These are phyloP conservation scores for Phytophthora sojae DNA, from an alignment of 352 stramenopile genomes.

Conservation along the genomic window DNA sequence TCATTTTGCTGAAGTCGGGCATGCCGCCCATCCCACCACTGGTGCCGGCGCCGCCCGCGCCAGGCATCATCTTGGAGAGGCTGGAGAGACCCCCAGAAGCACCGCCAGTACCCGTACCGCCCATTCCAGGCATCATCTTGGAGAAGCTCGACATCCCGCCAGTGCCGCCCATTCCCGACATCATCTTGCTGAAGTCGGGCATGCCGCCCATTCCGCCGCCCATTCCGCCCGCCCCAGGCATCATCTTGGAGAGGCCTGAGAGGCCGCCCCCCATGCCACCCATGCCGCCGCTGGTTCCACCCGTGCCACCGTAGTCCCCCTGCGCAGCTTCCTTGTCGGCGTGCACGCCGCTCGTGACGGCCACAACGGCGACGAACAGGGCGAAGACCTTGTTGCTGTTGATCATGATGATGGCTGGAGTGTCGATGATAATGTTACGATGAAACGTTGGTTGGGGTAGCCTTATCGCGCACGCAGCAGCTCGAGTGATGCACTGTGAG, in stretches of 20 bases:
- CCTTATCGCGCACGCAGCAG: background rate
- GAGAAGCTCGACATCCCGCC: background rate
- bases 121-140: slow-evolving; percentile 6
- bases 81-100: background rate
- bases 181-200: slow-evolving; percentile 3
- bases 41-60: background rate
- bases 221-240: background rate
- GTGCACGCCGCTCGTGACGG: background rate
- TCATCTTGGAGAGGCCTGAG: background rate
- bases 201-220: background rate
- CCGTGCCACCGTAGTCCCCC: background rate
- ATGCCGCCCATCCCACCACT: slow-evolving; percentile 1
- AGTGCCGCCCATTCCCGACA: slow-evolving; percentile 1
- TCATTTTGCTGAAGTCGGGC: slow-evolving; percentile 4
- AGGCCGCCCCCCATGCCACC: background rate
- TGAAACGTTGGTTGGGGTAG: background rate
- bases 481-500: background rate
- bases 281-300: background rate
- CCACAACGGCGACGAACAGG: background rate
- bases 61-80: slow-evolving; percentile 6
- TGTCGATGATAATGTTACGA: background rate
- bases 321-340: slow-evolving; percentile 4
- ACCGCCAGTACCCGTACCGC: background rate
- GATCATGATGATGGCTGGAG: background rate
- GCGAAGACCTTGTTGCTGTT: slow-evolving; percentile 2